A percentile compares a stretch with the other conserved stretches of the same genome.
Evolutionary conservation across 2,329 filamentous ascomycete genomes (phyloP).

Genomic region (Venturia nashicola): DNA sequence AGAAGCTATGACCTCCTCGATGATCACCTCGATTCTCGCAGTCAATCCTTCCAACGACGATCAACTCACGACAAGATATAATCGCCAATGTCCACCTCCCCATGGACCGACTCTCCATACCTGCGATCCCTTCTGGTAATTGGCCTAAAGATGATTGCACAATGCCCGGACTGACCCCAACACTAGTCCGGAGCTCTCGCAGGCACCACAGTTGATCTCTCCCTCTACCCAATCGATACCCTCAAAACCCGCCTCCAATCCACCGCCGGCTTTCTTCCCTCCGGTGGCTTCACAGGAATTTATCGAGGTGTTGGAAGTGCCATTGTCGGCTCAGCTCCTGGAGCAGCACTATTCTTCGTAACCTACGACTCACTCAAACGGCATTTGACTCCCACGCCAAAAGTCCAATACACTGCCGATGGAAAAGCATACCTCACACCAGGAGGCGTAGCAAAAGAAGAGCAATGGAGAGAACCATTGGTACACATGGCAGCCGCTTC

Average conservation of each 20-base stretch:
- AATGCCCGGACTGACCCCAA: not conserved
- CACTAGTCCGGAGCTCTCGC: conserved; percentile 71
- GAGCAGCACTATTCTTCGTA: conserved; percentile 94
- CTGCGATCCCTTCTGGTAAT: conserved; percentile 33
- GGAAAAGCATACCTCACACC: conserved; percentile 18
- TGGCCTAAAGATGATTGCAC: not conserved
- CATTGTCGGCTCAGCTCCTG: conserved; percentile 81
- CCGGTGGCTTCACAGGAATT: conserved; percentile 80
- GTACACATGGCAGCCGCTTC: conserved; percentile 75
- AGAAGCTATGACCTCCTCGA: not conserved
- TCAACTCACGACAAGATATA: not conserved
- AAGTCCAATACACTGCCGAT: conserved; percentile 9
- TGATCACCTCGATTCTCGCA: not conserved
- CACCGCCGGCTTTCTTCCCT: conserved; percentile 60
- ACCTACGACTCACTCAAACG: conserved; percentile 67
- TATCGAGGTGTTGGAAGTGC: conserved; percentile 88
- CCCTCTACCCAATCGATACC: conserved; percentile 95
- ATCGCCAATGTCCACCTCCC: conserved; percentile 4
- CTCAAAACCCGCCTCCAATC: conserved; percentile 96
- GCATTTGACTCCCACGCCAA: conserved; percentile 3
- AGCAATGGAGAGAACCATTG: conserved; percentile 19
- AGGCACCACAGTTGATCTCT: conserved; percentile 91
- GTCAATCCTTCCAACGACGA: not conserved
- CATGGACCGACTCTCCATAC: conserved; percentile 35
- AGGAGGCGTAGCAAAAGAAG: conserved; percentile 10